Evolutionary conservation across 1,139 yeast species (phyloP), one percentile per base, ranked within the genome.

Genomic region (Sugiyamaella paludigena): DNA sequence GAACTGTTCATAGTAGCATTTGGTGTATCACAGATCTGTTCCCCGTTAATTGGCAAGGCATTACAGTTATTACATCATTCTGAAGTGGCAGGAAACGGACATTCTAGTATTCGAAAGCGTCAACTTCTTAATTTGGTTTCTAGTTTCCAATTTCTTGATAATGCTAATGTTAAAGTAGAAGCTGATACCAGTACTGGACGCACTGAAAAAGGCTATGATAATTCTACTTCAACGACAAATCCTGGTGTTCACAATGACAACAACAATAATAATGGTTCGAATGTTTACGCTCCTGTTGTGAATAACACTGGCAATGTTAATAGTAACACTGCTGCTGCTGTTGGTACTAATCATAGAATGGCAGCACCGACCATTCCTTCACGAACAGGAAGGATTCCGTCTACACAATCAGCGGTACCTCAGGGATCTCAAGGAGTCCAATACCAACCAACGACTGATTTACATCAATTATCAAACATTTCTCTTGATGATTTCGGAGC

Each of bases 11-110:
- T 83, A 63, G 84, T 89, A 0, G 85, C 95, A 0, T 87, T 87
- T 69, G 95, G 95, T 7, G 84, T 85, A 6, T 87, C 85, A 61
- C 87, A 83, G 32, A 87, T 87, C 13, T 85, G 94, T 0, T 74
- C 76, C 47, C 81, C 77, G 36, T 88, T 84, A 59, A 70, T 87
- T 50, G 91, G 84, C 60, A 89, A 84, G 63, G 89, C 95, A 0
- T 68, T 87, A 36, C 72, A 69, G 3, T 77, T 86, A 4, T 83
- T 87, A 59, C 81, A 87, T 8, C 81, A 78, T 58, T 86, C 87
- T 92, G 80, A 84, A 59, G 76, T 78, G 50, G 70, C 84, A 49
- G 92, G 95, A 91, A 1, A 51, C 45, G 38, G 42, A n/a, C 46
- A 41, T 19, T 41, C 55, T n/a, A 86, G 86, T 7, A 68, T 83